Evolutionary conservation across 2,329 filamentous ascomycete genomes (phyloP), one percentile per base, ranked within the genome.

Genomic region (Furcasterigmium furcatum): DNA sequence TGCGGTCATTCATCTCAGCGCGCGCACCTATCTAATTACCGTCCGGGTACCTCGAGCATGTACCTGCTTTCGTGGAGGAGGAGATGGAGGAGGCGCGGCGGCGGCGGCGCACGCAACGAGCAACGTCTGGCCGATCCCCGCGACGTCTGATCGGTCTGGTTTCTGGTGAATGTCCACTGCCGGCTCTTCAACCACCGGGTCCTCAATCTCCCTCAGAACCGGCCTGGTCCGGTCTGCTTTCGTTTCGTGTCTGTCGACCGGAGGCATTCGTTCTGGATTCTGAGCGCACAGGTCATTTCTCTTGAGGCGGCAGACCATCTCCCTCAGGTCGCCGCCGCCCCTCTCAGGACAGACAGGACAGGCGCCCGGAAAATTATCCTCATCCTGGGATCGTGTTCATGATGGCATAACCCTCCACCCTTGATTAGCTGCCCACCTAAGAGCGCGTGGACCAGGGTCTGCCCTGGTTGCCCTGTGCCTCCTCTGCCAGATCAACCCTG

Each of bases 351-450:
- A 16, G 9, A n/a, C n/a, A n/a, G n/a, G n/a, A n/a, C 53, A 62
- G 56, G 58, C 56, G 58, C 55, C 55, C 62, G 63, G 64, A 65
- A 63, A 66, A 64, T 65, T 66, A 58, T 65, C 54, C 53, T 47
- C 32, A 36, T 41, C 51, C 47, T 58, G 59, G 53, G 58, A 56
- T 30, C 41, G 32, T 20, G 41, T 43, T 16, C 55, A 55, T 54
- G 58, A 57, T 60, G 57, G 57, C 55, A 62, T 61, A 60, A 54
- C 55, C 49, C 49, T 56, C 53, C 59, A 56, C 58, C 60, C 63
- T 64, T 65, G 62, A 61, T 65, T 64, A 65, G 59, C 59, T 61
- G 58, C 61, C 63, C 62, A 62, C 60, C 60, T 59, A 59, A 58
- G n/a, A 62, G 61, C 58, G n/a, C 58, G 49, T 55, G 60, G 56